Conservation (phyloP, 495 filamentous ascomycete genomes). For the Penicillium lividum region DNA sequence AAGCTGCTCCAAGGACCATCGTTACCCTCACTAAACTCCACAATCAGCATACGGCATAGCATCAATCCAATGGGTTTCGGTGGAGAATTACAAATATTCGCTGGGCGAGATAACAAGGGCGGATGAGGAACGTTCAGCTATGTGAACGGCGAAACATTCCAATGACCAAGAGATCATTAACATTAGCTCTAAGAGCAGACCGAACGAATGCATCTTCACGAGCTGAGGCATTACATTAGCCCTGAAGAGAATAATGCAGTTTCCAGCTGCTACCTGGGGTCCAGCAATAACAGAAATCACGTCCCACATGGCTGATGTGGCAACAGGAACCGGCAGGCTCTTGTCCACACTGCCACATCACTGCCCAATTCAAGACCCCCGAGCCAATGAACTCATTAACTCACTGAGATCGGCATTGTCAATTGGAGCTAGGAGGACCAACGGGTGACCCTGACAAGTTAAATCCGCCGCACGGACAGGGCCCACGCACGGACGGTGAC, state of each 20-base stretch:
- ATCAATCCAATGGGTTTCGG: background rate
- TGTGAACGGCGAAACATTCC: conserved; percentile 3
- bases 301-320: conserved; percentile 10
- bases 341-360: conserved; percentile 12
- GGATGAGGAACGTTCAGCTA: conserved; percentile 14
- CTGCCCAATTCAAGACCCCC: conserved; percentile 4
- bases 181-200: background rate
- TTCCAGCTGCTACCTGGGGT: background rate
- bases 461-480: conserved; percentile 2
- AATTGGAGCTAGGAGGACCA: conserved; percentile 10
- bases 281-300: background rate
- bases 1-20: conserved; percentile 30
- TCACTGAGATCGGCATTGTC: conserved; percentile 15
- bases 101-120: conserved; percentile 22
- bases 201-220: conserved; percentile 5
- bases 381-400: conserved; percentile 4
- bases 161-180: conserved; percentile 7
- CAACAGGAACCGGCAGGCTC: conserved; percentile 9
- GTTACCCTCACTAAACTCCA: conserved; percentile 19
- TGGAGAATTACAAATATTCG: conserved; percentile 20
- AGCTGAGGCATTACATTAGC: background rate
- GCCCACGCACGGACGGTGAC: conserved; percentile 13
- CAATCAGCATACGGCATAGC: background rate
- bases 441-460: conserved; percentile 15
- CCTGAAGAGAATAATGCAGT: background rate